Base-by-base conservation (phyloP, 23 red algal species). In the Pyropia haitanensis region DNA sequence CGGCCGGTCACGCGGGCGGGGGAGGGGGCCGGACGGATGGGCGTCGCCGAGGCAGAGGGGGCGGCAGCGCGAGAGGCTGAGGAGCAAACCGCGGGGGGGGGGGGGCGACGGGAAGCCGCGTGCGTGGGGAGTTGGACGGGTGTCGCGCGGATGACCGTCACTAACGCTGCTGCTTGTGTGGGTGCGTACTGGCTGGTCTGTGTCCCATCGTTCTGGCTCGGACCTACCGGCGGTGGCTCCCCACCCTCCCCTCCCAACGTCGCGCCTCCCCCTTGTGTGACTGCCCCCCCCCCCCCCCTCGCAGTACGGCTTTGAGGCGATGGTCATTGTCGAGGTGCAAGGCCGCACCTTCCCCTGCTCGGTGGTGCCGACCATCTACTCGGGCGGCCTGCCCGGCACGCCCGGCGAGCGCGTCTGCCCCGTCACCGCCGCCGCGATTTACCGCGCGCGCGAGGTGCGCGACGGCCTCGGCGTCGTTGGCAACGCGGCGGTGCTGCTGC, bases 301-400 rank as follows among this genome's bases (percentile, higher is more conserved):
- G 25, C 30, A 84, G 56, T 87, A 95, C 33, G 63, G 76, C 14
- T 95, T 76, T 60, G 74, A 85, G 5, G 77, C 72, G 0, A 60
- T 95, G 61, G 71, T 90, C 14, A 49, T 88, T 5, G 75, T 62
- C 3, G 85, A 96, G 49, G 79, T 96, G 32, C 33, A 77, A 68
- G 83, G 83, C 1, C 30, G 64, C 24, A 65, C 56, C 22, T 95
- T 81, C 4, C 18, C 46, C 6, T 63, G 55, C 24, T 27, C 54
- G 25, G 7, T 15, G 21, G 49, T 18, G n/a, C 61, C 49, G 22
- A 89, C 84, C 16, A 61, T 84, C 54, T 84, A 84, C 60, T 84
- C 79, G 31, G 61, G 78, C 0, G 39, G 39, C 39, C 39, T 46
- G 0, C 39, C 39, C 39, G 39, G 39, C 39, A 46, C 39, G 5